phyloP scores from a whole-genome alignment of 192 early-diverging fungal genomes.

The Entophlyctis helioformis region DNA sequence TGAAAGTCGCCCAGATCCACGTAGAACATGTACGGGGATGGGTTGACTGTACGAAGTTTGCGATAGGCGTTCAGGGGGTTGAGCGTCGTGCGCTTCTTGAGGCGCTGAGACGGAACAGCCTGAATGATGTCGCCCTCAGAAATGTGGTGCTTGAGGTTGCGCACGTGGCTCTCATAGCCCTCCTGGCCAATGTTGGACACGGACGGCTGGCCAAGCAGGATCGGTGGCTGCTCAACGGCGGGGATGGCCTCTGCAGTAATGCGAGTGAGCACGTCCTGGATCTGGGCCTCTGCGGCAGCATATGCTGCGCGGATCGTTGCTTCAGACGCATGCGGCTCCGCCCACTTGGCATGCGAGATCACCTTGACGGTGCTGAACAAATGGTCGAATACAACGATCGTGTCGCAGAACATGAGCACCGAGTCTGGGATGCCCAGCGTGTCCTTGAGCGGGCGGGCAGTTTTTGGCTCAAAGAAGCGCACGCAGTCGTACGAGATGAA shows the following conservation, averaged over 20 bases:
- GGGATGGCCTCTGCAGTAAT: conserved; percentile 63
- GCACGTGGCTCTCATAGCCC: conserved; percentile 85
- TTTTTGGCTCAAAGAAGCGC: conserved; percentile 94
- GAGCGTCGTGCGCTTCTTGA: conserved; percentile 72
- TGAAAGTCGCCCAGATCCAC: conserved; percentile 87
- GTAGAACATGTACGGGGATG: conserved; percentile 99
- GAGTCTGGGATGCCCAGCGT: conserved; percentile 85
- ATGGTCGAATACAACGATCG: conserved; percentile 92
- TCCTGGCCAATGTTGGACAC: conserved; percentile 84
- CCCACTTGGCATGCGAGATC: conserved; percentile 70
- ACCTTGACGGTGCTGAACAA: conserved; percentile 85
- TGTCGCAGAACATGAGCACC: conserved; percentile 90
- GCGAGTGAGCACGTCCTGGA: conserved; percentile 52
- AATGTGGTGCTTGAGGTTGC: conserved; percentile 80
- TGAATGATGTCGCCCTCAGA: conserved; percentile 95
- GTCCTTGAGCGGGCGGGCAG: conserved; percentile 61
- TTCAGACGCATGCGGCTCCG: too few species aligned
- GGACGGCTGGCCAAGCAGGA: conserved; percentile 49
- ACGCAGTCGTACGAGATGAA: conserved; percentile 97
- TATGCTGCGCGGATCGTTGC: conserved; percentile 54
- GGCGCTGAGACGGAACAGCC: conserved; percentile 87
- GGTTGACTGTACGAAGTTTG: conserved; percentile 86
- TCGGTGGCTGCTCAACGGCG: conserved; percentile 58
- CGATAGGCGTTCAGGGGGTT: conserved; percentile 99
- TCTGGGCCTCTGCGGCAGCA: conserved; percentile 53